Evolutionary conservation across 1,284 basidiomycete genomes (phyloP), one percentile per base, ranked within the genome.

Genomic region (Inonotus hispidus): DNA sequence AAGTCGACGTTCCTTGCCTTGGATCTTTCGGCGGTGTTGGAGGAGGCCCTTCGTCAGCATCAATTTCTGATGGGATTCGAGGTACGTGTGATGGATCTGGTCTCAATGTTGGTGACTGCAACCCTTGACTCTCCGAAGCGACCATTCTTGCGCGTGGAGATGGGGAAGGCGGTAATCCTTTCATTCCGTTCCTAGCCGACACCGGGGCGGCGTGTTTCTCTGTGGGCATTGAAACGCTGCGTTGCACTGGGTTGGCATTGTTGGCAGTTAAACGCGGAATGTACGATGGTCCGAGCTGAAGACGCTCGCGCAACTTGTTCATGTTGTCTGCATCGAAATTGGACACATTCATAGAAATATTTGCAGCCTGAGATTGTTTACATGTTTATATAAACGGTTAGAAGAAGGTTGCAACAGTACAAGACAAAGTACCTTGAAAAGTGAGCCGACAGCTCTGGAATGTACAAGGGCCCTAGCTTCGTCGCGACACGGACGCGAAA

Each of bases 21-120:
- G 57, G 61, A 21, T 64, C 63, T 61, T 62, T 77, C 16, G 77
- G 77, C 32, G 68, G 78, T n/a, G 74, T 68, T 6, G 72, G 71
- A 10, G 73, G 73, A 0, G 72, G 53, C 5, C 16, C 68, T 25
- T 62, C 32, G 54, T 65, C 65, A 8, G 68, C 66, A 27, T 57
- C 57, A 35, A 55, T 49, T 45, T 58, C 58, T 13, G 58, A 63
- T 46, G 59, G 39, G 45, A 63, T 58, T 27, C 46, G 53, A n/a
- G 62, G 47, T 39, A 61, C 53, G 47, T 45, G 38, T 13, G 59
- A 10, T 7, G 13, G 7, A 21, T 35, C n/a, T 25, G 46, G 19
- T n/a, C 25, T 53, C 14, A 53, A 16, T 25, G 58, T 16, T 25
- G 56, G 49, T 23, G 43, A 59, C 11, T 43, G 23, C 11, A 29